A percentile compares a stretch with the other conserved stretches of the same genome.
phyloP scores from a whole-genome alignment of 495 filamentous ascomycete genomes.

The Penicillium riverlandense region DNA sequence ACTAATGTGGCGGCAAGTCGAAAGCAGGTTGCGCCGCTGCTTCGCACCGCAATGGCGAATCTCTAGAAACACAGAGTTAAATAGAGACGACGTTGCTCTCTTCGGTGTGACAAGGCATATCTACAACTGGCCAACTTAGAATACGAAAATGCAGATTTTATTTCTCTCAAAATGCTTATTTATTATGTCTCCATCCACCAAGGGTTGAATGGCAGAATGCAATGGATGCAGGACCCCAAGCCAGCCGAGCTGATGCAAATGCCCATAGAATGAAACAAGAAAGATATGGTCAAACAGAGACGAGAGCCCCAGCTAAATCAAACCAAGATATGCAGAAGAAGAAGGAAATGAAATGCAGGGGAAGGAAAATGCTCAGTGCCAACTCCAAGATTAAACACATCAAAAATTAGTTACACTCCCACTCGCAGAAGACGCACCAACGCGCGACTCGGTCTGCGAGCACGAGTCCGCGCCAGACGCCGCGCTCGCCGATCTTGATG shows the following conservation, averaged over 20 bases:
- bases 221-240: constrained; percentile 21
- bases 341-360: constrained; percentile 6
- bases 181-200: not conserved
- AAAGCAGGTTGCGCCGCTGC: constrained; percentile 82
- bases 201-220: constrained; percentile 1
- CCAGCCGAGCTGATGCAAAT: constrained; percentile 22
- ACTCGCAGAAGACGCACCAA: constrained; percentile 99
- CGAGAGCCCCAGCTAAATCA: not conserved
- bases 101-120: not conserved
- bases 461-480: constrained; percentile 87
- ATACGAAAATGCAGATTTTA: not conserved
- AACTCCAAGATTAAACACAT: constrained; percentile 1
- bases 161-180: constrained; percentile 1
- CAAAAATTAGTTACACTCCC: constrained; percentile 56
- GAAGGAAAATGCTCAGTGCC: constrained; percentile 3
- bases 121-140: not conserved
- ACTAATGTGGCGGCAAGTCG: constrained; percentile 59
- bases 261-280: constrained; percentile 9
- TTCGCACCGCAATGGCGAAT: constrained; percentile 57
- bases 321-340: constrained; percentile 6
- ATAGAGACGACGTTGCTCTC: not conserved
- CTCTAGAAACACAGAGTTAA: constrained; percentile 5
- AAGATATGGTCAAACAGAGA: constrained; percentile 4
- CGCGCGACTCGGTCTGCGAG: constrained; percentile 89
- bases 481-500: constrained; percentile 90